Percentiles rank a stretch among this genome's conserved stretches.
Evolutionary conservation across 176 grass and related monocot genomes (phyloP).

Genomic region (Aegilops sharonensis): DNA sequence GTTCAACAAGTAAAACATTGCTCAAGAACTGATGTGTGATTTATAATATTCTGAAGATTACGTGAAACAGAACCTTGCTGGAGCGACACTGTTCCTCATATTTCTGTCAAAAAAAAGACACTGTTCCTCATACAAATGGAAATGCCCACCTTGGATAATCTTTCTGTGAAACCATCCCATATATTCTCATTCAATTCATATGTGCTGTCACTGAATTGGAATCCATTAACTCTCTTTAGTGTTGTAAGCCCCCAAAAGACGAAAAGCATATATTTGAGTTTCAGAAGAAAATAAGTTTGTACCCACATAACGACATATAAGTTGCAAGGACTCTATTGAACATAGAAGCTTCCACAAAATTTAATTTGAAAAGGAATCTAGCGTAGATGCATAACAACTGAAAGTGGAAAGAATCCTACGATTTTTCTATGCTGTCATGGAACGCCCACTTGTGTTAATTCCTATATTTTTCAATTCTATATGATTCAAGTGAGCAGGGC

Average conservation of each 20-base stretch:
- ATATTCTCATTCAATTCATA: constrained; percentile 76
- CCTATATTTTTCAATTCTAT: too few species aligned
- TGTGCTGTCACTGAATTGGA: constrained; percentile 82
- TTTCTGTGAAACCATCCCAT: constrained; percentile 67
- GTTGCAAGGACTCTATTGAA: neutral
- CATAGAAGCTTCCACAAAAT: neutral
- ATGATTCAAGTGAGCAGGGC: too few species aligned
- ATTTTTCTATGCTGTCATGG: too few species aligned
- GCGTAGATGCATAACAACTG: neutral
- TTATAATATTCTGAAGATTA: neutral
- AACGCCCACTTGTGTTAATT: too few species aligned
- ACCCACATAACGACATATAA: neutral
- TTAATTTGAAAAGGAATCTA: neutral
- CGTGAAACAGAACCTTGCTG: neutral
- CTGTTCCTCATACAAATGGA: neutral
- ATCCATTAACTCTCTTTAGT: constrained; percentile 72
- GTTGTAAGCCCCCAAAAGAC: constrained; percentile 36
- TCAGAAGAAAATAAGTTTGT: neutral
- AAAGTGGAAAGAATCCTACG: neutral
- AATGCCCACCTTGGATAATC: constrained; percentile 53
- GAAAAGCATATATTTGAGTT: constrained; percentile 15
- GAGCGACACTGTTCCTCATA: neutral
- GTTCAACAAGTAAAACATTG: too few species aligned
- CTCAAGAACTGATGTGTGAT: too few species aligned
- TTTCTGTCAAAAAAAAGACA: too few species aligned